Conservation (phyloP, 768 basidiomycete species). For the Phaffia australis region DNA sequence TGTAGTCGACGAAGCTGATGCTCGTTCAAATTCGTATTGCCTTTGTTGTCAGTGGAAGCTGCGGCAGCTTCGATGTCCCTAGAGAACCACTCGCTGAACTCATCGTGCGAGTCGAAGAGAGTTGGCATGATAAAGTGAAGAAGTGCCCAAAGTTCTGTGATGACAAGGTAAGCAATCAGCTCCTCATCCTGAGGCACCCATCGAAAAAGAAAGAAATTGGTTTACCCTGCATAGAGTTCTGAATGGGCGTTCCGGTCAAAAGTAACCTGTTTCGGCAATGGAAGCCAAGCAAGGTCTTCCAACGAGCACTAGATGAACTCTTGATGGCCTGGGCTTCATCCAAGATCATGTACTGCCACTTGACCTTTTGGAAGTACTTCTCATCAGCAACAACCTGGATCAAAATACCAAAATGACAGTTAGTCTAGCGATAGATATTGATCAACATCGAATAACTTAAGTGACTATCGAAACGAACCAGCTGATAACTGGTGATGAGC, state of each 20-base stretch:
- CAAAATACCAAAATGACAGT: not conserved
- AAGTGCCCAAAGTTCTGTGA: slow-evolving; percentile 86
- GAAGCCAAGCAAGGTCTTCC: slow-evolving; percentile 93
- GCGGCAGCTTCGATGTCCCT: slow-evolving; percentile 91
- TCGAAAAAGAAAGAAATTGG: not conserved
- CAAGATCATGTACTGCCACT: slow-evolving; percentile 99
- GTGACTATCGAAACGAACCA: slow-evolving; percentile 46
- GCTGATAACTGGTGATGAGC: slow-evolving; percentile 90
- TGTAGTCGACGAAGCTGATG: slow-evolving; percentile 88
- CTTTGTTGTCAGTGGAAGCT: slow-evolving; percentile 55
- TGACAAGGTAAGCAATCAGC: not conserved
- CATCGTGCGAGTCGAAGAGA: slow-evolving; percentile 95
- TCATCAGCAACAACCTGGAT: slow-evolving; percentile 83
- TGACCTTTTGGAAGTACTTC: slow-evolving; percentile 92
- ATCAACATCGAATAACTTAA: not conserved
- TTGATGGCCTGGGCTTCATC: slow-evolving; percentile 99
- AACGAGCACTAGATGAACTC: slow-evolving; percentile 85
- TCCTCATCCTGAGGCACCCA: not conserved
- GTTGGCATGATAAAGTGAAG: slow-evolving; percentile 99
- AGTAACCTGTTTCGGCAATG: slow-evolving; percentile 90
- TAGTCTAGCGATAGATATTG: no score
- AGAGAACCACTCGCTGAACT: slow-evolving; percentile 99
- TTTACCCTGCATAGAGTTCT: slow-evolving; percentile 97
- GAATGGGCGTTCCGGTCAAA: slow-evolving; percentile 94
- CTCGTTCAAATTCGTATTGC: slow-evolving; percentile 82